phyloP scores from a whole-genome alignment of 2,329 filamentous ascomycete genomes.

The Rhynchosporium secalis region DNA sequence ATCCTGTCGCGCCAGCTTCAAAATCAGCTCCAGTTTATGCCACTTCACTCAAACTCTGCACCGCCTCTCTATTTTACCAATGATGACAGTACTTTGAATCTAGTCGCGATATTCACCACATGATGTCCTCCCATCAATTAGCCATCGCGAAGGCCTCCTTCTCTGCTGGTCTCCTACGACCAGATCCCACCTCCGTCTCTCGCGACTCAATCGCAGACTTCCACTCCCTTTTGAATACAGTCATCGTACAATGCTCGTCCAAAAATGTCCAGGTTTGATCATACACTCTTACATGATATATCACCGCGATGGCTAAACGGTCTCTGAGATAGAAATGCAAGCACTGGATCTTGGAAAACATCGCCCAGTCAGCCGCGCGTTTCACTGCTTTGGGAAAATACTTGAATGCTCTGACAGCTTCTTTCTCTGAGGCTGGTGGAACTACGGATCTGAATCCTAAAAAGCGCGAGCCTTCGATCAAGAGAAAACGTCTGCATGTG shows the following conservation, averaged over 20 bases:
- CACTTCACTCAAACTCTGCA: slow-evolving; percentile 11
- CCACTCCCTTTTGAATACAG: slow-evolving; percentile 63
- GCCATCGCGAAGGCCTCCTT: slow-evolving; percentile 80
- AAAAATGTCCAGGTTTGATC: slow-evolving; percentile 82
- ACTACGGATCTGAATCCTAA: slow-evolving; percentile 36
- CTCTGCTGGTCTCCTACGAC: slow-evolving; percentile 69
- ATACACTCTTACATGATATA: slow-evolving; percentile 38
- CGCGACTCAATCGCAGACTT: slow-evolving; percentile 71
- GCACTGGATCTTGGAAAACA: slow-evolving; percentile 75
- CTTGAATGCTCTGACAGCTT: slow-evolving; percentile 66
- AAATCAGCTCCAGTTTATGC: neutral
- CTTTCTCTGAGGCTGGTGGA: slow-evolving; percentile 45
- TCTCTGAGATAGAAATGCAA: slow-evolving; percentile 73
- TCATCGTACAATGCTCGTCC: slow-evolving; percentile 70
- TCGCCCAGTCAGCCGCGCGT: slow-evolving; percentile 67
- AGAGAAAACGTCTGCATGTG: slow-evolving; percentile 71
- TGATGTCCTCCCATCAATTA: slow-evolving; percentile 68
- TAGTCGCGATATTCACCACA: slow-evolving; percentile 1
- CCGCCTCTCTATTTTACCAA: slow-evolving; percentile 1
- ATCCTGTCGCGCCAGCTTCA: slow-evolving; percentile 1
- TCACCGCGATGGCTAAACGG: slow-evolving; percentile 42
- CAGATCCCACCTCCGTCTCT: slow-evolving; percentile 68
- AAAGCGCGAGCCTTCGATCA: slow-evolving; percentile 55
- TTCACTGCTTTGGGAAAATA: slow-evolving; percentile 72
- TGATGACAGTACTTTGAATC: neutral